These are phyloP conservation scores for Herpetospermum pedunculosum DNA, from an alignment of 306 rosid genomes.

Conservation along the genomic window DNA sequence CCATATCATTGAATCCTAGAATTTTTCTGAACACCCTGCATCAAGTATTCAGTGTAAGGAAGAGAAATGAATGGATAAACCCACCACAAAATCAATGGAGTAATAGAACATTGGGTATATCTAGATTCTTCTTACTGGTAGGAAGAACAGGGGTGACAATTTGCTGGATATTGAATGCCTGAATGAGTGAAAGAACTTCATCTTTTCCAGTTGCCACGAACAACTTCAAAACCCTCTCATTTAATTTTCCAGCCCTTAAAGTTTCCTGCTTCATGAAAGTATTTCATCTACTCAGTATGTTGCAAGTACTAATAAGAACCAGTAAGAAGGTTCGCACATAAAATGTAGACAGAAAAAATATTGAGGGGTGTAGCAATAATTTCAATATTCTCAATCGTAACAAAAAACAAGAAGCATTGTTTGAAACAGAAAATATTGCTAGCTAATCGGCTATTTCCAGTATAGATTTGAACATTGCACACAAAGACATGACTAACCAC, in stretches of 20 bases:
- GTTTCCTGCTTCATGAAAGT: constrained; percentile 47
- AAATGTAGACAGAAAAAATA: background rate
- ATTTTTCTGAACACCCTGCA: constrained; percentile 83
- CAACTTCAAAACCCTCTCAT: constrained; percentile 72
- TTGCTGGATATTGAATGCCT: constrained; percentile 65
- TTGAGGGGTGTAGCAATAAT: background rate
- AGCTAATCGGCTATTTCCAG: background rate
- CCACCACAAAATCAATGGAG: background rate
- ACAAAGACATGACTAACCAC: background rate
- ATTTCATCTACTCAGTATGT: background rate
- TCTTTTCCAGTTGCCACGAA: constrained; percentile 75
- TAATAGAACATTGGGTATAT: constrained; percentile 4
- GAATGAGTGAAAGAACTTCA: constrained; percentile 68
- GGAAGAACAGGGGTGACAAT: constrained; percentile 72
- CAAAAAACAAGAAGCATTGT: too few species aligned
- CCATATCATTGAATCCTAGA: constrained; percentile 24
- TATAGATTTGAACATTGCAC: background rate
- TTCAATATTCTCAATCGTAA: too few species aligned
- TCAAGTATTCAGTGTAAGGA: constrained; percentile 19
- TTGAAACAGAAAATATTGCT: too few species aligned
- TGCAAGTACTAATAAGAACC: background rate
- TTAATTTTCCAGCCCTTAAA: constrained; percentile 76
- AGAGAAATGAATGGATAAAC: constrained; percentile 3
- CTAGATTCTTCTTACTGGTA: constrained; percentile 56
- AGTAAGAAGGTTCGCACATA: background rate